These are phyloP conservation scores for Bacidia gigantensis DNA, from an alignment of 495 filamentous ascomycete species.

Conservation along the genomic window DNA sequence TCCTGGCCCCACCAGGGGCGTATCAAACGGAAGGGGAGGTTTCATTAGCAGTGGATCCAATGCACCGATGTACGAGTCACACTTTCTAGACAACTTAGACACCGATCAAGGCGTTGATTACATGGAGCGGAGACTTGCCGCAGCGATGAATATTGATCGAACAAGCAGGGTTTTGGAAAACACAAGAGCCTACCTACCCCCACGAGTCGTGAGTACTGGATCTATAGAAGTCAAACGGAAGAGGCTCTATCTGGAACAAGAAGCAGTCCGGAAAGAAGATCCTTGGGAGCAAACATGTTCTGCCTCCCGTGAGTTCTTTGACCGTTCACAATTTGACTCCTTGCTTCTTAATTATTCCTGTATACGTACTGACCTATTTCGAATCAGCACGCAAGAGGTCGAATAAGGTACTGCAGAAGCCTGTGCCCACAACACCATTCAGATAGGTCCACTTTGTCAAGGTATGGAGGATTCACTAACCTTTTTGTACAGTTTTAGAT, in stretches of 20 bases:
- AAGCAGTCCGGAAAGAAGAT: slow-evolving; percentile 42
- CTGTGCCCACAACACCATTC: slow-evolving; percentile 60
- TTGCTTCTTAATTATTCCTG: background rate
- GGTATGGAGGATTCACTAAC: background rate
- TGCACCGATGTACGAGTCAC: slow-evolving; percentile 58
- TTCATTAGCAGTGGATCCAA: slow-evolving; percentile 55
- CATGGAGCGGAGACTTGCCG: slow-evolving; percentile 64
- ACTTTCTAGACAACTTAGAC: slow-evolving; percentile 44
- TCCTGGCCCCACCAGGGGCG: slow-evolving; percentile 28
- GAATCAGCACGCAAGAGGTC: slow-evolving; percentile 7
- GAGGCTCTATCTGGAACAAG: background rate
- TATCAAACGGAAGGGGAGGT: slow-evolving; percentile 48
- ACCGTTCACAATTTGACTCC: background rate
- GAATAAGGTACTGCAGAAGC: slow-evolving; percentile 11
- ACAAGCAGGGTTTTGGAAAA: slow-evolving; percentile 42
- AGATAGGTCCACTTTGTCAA: slow-evolving; percentile 37
- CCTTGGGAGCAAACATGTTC: slow-evolving; percentile 42
- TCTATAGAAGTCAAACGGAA: slow-evolving; percentile 9
- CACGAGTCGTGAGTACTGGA: slow-evolving; percentile 10
- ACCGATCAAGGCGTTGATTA: slow-evolving; percentile 46
- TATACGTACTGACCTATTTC: background rate
- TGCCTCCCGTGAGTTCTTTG: slow-evolving; percentile 33
- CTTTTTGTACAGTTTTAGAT: slow-evolving; percentile 51
- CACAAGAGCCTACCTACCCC: slow-evolving; percentile 11
- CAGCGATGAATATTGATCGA: slow-evolving; percentile 72